phyloP scores from a whole-genome alignment of 164 flowering plant genomes.

The Taxillus chinensis region DNA sequence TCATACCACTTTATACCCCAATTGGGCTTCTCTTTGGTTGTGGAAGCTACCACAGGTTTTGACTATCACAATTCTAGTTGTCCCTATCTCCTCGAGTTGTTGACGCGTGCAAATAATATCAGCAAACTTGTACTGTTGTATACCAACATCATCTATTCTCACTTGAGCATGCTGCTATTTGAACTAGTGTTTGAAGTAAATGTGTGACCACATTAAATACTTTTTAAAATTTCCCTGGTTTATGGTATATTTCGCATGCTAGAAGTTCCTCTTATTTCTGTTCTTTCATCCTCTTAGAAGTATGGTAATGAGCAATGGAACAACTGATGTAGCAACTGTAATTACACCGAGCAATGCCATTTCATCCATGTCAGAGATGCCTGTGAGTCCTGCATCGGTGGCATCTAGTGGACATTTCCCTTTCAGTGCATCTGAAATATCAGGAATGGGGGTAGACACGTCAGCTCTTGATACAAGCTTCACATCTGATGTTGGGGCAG shows the following conservation, averaged over 20 bases:
- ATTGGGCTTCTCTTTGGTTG: neutral
- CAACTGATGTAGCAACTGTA: constrained; percentile 33
- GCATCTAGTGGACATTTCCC: constrained; percentile 96
- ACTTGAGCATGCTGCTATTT: too few species aligned
- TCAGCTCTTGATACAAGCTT: constrained; percentile 81
- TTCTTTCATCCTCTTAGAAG: constrained; percentile 21
- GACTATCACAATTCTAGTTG: too few species aligned
- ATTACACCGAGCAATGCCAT: constrained; percentile 53
- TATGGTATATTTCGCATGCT: neutral
- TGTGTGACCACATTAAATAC: too few species aligned
- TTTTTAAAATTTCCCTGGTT: too few species aligned
- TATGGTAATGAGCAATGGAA: constrained; percentile 37
- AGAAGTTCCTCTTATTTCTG: constrained; percentile 10
- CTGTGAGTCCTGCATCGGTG: constrained; percentile 86
- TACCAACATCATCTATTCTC: too few species aligned
- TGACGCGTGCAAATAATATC: too few species aligned
- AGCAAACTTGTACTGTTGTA: too few species aligned
- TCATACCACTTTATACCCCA: neutral
- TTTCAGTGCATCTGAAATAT: constrained; percentile 74
- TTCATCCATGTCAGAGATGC: constrained; percentile 84
- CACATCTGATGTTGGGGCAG: constrained; percentile 60
- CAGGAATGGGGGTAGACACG: constrained; percentile 83
- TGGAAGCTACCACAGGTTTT: neutral
- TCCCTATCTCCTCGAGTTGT: too few species aligned
- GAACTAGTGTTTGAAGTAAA: too few species aligned